A percentile compares a stretch with the other conserved stretches of the same genome.
phyloP scores from a whole-genome alignment of 495 filamentous ascomycete genomes.

The Podospora didyma region DNA sequence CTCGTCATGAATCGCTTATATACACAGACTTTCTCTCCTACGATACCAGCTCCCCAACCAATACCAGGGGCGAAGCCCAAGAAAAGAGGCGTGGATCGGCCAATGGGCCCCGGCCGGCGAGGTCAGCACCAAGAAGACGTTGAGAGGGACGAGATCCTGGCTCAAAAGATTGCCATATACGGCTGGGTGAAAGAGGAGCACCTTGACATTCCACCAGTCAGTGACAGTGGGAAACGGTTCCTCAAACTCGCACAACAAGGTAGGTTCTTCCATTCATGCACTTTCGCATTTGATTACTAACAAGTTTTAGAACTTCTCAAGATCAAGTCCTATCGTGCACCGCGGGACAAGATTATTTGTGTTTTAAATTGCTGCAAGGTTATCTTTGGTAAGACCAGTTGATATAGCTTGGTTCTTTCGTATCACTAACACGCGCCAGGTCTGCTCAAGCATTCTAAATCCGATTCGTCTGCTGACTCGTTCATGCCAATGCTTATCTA shows the following conservation, averaged over 20 bases:
- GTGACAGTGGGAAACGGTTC: slow-evolving; percentile 79
- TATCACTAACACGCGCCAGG: slow-evolving; percentile 46
- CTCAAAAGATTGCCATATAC: slow-evolving; percentile 95
- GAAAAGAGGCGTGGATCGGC: slow-evolving; percentile 61
- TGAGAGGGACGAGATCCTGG: slow-evolving; percentile 88
- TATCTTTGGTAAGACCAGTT: slow-evolving; percentile 72
- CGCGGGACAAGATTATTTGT: slow-evolving; percentile 96
- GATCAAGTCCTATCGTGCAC: slow-evolving; percentile 92
- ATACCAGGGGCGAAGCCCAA: slow-evolving; percentile 66
- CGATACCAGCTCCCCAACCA: slow-evolving; percentile 77
- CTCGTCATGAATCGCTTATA: slow-evolving; percentile 98
- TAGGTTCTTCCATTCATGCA: slow-evolving; percentile 26
- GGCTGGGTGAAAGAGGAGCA: slow-evolving; percentile 92
- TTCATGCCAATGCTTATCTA: slow-evolving; percentile 96
- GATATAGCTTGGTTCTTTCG: background rate
- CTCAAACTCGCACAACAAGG: slow-evolving; percentile 85
- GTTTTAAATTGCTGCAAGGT: slow-evolving; percentile 99
- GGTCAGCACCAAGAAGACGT: slow-evolving; percentile 99
- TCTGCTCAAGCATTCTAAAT: slow-evolving; percentile 85
- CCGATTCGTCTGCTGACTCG: slow-evolving; percentile 91
- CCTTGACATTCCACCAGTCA: slow-evolving; percentile 87
- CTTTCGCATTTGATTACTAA: slow-evolving; percentile 22
- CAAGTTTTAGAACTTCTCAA: slow-evolving; percentile 71
- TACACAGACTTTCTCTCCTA: slow-evolving; percentile 91
- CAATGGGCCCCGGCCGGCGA: slow-evolving; percentile 73